Evolutionary conservation across 2,329 filamentous ascomycete species (phyloP), one percentile per base, ranked within the genome.

Genomic region (Calonectria hongkongensis): DNA sequence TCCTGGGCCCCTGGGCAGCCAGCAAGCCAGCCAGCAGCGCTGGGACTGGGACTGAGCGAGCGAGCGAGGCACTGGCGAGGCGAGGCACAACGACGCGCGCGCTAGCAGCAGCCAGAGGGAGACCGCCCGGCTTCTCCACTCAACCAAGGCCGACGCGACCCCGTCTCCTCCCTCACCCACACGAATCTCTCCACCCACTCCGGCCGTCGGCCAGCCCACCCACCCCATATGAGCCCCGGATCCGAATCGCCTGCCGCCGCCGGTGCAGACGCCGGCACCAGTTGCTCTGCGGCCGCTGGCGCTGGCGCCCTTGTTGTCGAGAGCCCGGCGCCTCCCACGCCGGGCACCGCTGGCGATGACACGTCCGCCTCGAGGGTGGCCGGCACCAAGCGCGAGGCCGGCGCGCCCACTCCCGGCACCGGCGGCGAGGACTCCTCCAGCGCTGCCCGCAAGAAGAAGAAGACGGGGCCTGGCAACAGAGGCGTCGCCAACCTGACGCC

Each of bases 401-500:
- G 78, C 58, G 45, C 74, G 51, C 70, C 75, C 41, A 77, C 78
- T n/a, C 75, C 77, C 18, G 72, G 74, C 45, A 67, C 77, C n/a
- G 73, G 75, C 43, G 70, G 69, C 48, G 77, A 74, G 25, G 78
- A 79, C 21, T 75, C 74, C 13, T 75, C 75, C 41, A 71, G 73
- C 10, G 68, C 66, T 21, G 66, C 67, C 50, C 77, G 75, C 64
- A 90, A 88, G 82, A 89, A 85, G 79, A 86, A 87, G 75, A 88
- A 86, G 76, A 82, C 82, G 9, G 86, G 82, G 1, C 82, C 85
- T 7, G 85, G 87, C 7, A 86, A 86, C 30, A 83, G 88, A 58
- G 88, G 88, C 13, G 89, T 91, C 50, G 89, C 89, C 65, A 93
- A 93, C 78, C 88, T 93, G 81, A 94, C 93, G 1, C 91, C 93